phyloP scores from a whole-genome alignment of 2,329 filamentous ascomycete species.

The Trichophyton equinum region DNA sequence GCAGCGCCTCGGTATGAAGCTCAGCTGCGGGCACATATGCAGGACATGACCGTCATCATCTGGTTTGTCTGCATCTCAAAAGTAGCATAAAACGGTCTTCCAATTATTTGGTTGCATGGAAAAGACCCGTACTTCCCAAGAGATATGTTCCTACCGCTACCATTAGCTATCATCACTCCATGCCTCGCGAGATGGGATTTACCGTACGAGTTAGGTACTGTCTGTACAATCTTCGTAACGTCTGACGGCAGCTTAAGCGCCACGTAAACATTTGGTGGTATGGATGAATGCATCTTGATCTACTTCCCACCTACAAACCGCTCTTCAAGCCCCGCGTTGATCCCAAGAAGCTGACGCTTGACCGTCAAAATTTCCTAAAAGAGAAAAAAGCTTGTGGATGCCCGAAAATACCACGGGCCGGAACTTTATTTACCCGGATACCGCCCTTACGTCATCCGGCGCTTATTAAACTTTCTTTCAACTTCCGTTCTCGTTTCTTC shows the following conservation, averaged over 20 bases:
- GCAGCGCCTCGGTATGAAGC: slow-evolving; percentile 63
- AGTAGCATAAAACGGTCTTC: slow-evolving; percentile 82
- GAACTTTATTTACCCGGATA: not conserved
- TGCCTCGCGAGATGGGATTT: slow-evolving; percentile 10
- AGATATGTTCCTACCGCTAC: slow-evolving; percentile 56
- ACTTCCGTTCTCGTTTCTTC: not conserved
- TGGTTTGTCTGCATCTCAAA: slow-evolving; percentile 72
- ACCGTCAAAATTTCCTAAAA: not conserved
- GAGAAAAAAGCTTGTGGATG: not conserved
- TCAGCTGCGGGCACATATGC: slow-evolving; percentile 70
- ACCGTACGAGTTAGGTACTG: slow-evolving; percentile 52
- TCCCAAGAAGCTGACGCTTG: not conserved
- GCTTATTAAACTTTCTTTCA: not conserved
- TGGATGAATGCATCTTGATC: slow-evolving; percentile 27
- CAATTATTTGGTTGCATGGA: slow-evolving; percentile 74
- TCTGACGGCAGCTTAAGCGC: slow-evolving; percentile 40
- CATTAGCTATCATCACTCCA: slow-evolving; percentile 14
- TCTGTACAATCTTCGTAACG: slow-evolving; percentile 44
- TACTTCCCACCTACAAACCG: not conserved
- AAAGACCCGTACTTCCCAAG: slow-evolving; percentile 90
- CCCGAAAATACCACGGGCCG: not conserved
- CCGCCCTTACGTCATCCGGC: not conserved
- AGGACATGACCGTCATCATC: slow-evolving; percentile 51
- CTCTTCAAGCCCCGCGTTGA: not conserved
- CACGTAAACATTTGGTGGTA: slow-evolving; percentile 27